Evolutionary conservation across 1,284 basidiomycete species (phyloP).

Genomic region (Sphaerobolus stellatus): DNA sequence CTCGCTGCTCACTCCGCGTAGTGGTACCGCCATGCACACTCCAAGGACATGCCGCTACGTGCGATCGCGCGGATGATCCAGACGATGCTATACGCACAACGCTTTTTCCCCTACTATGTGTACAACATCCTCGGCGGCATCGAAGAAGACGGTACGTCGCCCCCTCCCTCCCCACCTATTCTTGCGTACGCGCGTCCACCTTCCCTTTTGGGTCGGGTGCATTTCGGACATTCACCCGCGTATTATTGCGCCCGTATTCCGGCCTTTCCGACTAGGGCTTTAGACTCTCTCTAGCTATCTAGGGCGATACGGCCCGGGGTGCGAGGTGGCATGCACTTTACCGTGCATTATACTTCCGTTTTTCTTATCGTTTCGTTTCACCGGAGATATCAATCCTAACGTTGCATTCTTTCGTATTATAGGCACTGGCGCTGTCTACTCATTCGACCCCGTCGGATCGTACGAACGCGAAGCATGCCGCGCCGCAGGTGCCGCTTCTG

Average conservation of each 20-base stretch:
- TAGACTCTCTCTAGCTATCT: not conserved
- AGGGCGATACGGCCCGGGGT: not conserved
- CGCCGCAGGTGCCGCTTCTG: conserved; percentile 88
- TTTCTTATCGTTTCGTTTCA: not conserved
- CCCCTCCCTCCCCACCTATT: too few species aligned
- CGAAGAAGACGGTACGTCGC: conserved; percentile 85
- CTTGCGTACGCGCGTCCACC: not conserved
- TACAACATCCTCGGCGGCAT: conserved; percentile 94
- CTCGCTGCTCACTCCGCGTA: conserved; percentile 31
- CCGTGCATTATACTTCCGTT: not conserved
- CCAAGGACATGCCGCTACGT: conserved; percentile 89
- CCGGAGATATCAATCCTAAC: too few species aligned
- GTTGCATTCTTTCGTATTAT: too few species aligned
- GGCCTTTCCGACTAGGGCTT: not conserved
- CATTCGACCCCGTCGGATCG: conserved; percentile 93
- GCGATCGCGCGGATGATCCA: conserved; percentile 93
- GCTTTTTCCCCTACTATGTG: conserved; percentile 96
- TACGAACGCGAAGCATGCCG: conserved; percentile 95
- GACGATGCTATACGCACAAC: conserved; percentile 90
- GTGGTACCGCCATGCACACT: conserved; percentile 95
- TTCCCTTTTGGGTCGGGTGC: not conserved
- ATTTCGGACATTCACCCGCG: conserved; percentile 8
- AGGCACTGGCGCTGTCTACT: conserved; percentile 95
- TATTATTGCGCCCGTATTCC: not conserved
- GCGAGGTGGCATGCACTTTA: too few species aligned